Evolutionary conservation across 2,329 filamentous ascomycete species (phyloP), one percentile per base, ranked within the genome.

Genomic region (Dactylella cylindrospora): DNA sequence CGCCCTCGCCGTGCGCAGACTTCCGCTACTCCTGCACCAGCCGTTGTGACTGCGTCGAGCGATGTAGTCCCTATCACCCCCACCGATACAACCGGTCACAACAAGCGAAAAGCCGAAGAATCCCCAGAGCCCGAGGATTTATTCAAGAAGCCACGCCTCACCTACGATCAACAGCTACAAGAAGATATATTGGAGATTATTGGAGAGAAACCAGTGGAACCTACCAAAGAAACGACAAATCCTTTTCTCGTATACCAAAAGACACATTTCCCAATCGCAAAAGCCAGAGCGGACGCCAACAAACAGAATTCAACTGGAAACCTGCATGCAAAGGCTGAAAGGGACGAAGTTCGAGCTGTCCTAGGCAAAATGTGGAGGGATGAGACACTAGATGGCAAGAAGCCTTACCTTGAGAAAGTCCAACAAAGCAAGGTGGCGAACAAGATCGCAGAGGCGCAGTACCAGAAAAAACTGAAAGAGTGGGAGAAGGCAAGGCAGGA

Each of bases 341-440:
- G 81, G 33, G 79, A 84, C 68, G 88, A 95, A 70, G 86, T 97
- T 52, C 86, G 93, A 26, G 81, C 84, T 44, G 88, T 90, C 71
- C 82, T 93, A 7, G 90, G 90, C 22, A 85, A 86, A 70, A 90
- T 93, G 84, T 98, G 93, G 93, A 88, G 86, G 67, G 85, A 87
- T 43, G 83, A 87, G 0, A 74, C 78, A 1, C 77, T 82, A 4
- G 86, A 86, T 36, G 80, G 83, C 67, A 88, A 85, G 70, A 79
- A 80, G 70, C 90, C 90, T 0, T 97, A 87, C 69, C 80, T 90
- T 41, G 84, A 89, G 22, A 79, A 84, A 71, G 87, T 86, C 3
- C 79, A 84, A 50, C 78, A 79, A 46, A 85, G 88, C 67, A 90
- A 90, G 71, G 77, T 79, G 54, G 76, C 74, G 1, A 86, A 90